Evolutionary conservation across 768 basidiomycete genomes (phyloP), one percentile per base, ranked within the genome.

Genomic region (Candolleomyces efflorescens): DNA sequence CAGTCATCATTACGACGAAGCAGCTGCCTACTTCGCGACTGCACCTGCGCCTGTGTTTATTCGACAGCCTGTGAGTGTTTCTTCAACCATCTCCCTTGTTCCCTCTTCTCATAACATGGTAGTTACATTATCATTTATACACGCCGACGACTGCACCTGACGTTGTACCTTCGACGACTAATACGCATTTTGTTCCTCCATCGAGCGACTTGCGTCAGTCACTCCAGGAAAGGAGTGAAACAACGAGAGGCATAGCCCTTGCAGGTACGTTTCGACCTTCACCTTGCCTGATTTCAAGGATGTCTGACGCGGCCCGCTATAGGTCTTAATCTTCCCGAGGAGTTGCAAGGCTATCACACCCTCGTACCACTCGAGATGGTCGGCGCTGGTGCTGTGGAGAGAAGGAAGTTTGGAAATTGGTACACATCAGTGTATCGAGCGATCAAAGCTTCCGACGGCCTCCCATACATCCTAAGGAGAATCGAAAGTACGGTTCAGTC

Each of bases 41-140:
- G 53, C 54, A 45, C 49, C 54, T 81, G 71, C 77, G 38, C 73
- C 79, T 20, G 65, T 79, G 1, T 88, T 81, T 64, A 64, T 83
- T 58, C 82, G 81, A n/a, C 89, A 91, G 65, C 88, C 90, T 20
- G 91, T 92, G 67, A 63, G 64, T 54, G 43, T 46, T 53, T 59
- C 13, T 44, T 23, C 7, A 32, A 32, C 32, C n/a, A 32, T 32
- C 27, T 27, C 5, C 38, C 15, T 26, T 32, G 9, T 54, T 46
- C 17, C n/a, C 45, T 23, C 27, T 47, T 41, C 24, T 22, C 17
- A 24, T 32, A 54, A 24, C 18, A 15, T 54, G 54, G 44, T 67
- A 96, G 92, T 81, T 98, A 47, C 85, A 97, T 67, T 94, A 99
- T 67, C 93, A 98, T 63, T 80, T 98, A 27, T 99, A 99, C 75